Base-by-base conservation (phyloP, 129 eudicot species). In the Tagetes erecta region DNA sequence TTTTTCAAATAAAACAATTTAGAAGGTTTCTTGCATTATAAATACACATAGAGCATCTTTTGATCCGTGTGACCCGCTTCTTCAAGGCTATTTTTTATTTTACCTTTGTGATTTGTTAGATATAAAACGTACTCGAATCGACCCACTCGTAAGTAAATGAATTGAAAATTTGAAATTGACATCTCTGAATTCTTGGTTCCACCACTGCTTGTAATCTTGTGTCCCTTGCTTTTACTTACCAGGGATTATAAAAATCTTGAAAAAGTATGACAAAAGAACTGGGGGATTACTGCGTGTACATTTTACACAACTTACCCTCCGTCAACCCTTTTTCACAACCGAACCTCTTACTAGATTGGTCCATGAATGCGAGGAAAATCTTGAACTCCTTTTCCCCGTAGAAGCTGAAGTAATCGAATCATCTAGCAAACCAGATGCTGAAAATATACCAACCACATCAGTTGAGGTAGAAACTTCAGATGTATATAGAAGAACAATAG, bases 211-310 rank as follows among this genome's bases (percentile, higher is more conserved):
- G 7, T 72, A 72, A 72, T 51, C 69, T 20, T 42, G 9, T 35
- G 14, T 59, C 59, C 47, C 10, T 44, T 72, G 76, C 12, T 41
- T 72, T 41, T n/a, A 59, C 58, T 45, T 14, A 20, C n/a, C 3
- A 94, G 99, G 99, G 39, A 84, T 94, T 9, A 82, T 85, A n/a
- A 94, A 94, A 65, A 94, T 94, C 38, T 46, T 94, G 87, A 94
- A 94, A 78, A 94, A 94, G 73, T 88, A 88, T 69, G 99, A 94
- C 73, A 94, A 94, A 82, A 80, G 96, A 78, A 94, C 99, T 0
- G 99, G 99, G 40, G 93, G 84, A 68, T 59, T 87, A 57, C 76
- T 94, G n/a, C 88, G 88, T 27, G 79, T 88, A 59, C 97, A 91
- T 41, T 91, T 94, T 67, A 88, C 91, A 3, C 97, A 88, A 60